Base-by-base conservation (phyloP, 2,329 filamentous ascomycete species). In the Xenosphaeropsis pyriputrescens region DNA sequence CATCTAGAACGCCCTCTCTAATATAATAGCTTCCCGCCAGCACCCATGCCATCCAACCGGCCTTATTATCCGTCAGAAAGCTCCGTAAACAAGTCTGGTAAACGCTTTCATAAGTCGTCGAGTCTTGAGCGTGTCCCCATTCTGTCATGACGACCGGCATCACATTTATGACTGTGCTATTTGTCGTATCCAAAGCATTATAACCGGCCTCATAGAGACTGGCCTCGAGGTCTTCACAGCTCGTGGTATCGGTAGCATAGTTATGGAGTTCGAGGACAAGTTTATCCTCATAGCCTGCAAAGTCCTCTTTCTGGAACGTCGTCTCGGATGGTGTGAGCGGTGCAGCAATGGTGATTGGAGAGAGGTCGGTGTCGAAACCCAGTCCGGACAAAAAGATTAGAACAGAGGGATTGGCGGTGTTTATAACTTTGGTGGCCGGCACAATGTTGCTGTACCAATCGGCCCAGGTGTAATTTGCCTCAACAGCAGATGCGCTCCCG, bases 1-100 rank as follows among this genome's bases (percentile, higher is more conserved):
- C 65, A 47, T 75, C 70, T 49, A 72, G 68, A 0, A 39, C 58
- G 0, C 70, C 71, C 5, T 55, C 49, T 1, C 71, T 57, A 39
- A 68, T 62, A 45, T 76, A 76, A 47, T 77, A 77, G 47, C 68
- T 72, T 1, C 70, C 71, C 0, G 61, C 60, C 12, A 79, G 39
- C 26, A 72, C 73, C 67, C 72, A 76, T 54, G 70, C 60, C 52
- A 69, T 63, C 71, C 72, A 72, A 11, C 72, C 64, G 0, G 64
- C 61, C 54, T 68, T 60, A 46, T 64, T 55, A 30, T 56, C 51
- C 0, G 64, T 61, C 36, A 77, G 51, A 47, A 63, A 73, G 12
- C 54, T 53, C 5, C 62, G 59, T 43, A 75, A 51, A 43, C 72
- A 75, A 11, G 58, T 61, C 2, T 67, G 58, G 49, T 77, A 77